Conservation (phyloP, 1,284 basidiomycete genomes). For the Cryptococcus sp. region DNA sequence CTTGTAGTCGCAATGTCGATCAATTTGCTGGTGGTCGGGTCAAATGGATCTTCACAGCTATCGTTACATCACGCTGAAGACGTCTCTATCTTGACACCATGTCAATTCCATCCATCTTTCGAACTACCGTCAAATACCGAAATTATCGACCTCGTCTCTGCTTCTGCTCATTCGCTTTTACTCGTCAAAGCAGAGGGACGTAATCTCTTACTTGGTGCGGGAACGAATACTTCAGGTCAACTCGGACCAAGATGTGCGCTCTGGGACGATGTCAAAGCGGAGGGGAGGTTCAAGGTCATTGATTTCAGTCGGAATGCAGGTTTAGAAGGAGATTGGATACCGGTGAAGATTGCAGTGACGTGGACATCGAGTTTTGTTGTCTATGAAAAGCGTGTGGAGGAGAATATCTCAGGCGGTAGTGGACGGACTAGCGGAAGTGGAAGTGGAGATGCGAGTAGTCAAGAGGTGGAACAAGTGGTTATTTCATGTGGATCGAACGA, state of each 20-base stretch:
- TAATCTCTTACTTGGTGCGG: slow-evolving; percentile 32
- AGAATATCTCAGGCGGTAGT: slow-evolving; percentile 47
- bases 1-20: too few species aligned
- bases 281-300: slow-evolving; percentile 24
- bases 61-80: slow-evolving; percentile 59
- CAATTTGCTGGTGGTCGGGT: slow-evolving; percentile 49
- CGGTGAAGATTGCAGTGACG: slow-evolving; percentile 55
- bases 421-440: not conserved
- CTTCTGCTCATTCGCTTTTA: slow-evolving; percentile 34
- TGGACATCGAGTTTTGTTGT: slow-evolving; percentile 79
- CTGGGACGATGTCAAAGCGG: slow-evolving; percentile 19
- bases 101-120: slow-evolving; percentile 39
- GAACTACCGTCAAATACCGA: not conserved
- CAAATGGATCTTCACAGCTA: slow-evolving; percentile 73
- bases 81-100: slow-evolving; percentile 55
- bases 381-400: slow-evolving; percentile 11
- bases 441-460: not conserved
- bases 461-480: slow-evolving; percentile 54
- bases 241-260: slow-evolving; percentile 33
- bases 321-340: slow-evolving; percentile 33
- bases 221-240: slow-evolving; percentile 41
- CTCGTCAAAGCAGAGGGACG: slow-evolving; percentile 9
- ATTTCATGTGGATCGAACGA: slow-evolving; percentile 76
- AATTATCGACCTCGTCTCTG: slow-evolving; percentile 32
- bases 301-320: slow-evolving; percentile 31